Conservation (phyloP, 2,329 filamentous ascomycete species). For the Fusarium denticulatum region DNA sequence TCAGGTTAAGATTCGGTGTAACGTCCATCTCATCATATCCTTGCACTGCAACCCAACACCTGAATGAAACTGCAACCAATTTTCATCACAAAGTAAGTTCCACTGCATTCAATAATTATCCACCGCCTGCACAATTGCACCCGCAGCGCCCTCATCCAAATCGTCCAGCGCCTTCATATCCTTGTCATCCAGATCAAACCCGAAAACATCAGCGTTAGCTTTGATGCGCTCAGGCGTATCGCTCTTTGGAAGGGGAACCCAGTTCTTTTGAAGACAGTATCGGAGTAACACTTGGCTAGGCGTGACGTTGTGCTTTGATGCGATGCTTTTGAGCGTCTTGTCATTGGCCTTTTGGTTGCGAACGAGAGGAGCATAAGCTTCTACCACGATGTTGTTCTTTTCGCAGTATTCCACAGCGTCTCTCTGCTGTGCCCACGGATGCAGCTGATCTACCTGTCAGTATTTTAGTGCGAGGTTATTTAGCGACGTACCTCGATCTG, state of each 20-base stretch:
- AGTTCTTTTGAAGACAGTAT: conserved; percentile 74
- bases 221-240: conserved; percentile 67
- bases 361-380: conserved; percentile 51
- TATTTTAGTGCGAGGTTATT: conserved; percentile 39
- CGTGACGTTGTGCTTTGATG: conserved; percentile 66
- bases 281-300: conserved; percentile 72
- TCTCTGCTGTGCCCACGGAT: conserved; percentile 71
- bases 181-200: conserved; percentile 63
- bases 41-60: neutral
- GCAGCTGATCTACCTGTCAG: conserved; percentile 69
- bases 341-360: conserved; percentile 56
- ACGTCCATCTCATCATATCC: neutral
- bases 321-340: conserved; percentile 63
- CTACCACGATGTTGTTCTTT: conserved; percentile 73
- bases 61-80: neutral
- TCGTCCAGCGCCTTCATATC: conserved; percentile 59
- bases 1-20: neutral
- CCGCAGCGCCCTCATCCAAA: conserved; percentile 37
- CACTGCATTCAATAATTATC: conserved; percentile 19
- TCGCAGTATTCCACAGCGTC: conserved; percentile 66
- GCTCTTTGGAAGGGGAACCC: conserved; percentile 73
- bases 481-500: conserved; percentile 69
- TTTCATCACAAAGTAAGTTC: neutral
- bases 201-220: conserved; percentile 68
- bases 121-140: conserved; percentile 37